These are phyloP conservation scores for Fomitopsis pinicola DNA, from an alignment of 1,284 basidiomycete genomes.

Conservation along the genomic window DNA sequence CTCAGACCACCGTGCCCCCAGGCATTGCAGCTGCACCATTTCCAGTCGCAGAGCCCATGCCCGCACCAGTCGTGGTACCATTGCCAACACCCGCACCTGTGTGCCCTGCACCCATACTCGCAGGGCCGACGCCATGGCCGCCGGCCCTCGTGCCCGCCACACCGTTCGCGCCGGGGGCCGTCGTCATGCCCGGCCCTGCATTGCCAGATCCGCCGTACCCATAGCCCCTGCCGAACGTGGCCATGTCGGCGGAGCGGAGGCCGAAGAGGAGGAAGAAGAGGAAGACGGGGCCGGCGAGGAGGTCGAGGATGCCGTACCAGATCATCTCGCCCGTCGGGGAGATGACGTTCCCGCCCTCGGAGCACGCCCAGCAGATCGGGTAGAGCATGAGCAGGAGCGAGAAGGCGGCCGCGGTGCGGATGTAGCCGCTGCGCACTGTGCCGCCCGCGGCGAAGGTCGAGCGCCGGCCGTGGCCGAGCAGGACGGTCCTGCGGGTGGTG, in stretches of 20 bases:
- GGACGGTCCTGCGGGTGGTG: slow-evolving; percentile 17
- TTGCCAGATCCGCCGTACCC: not conserved
- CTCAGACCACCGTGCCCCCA: not conserved
- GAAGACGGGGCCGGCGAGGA: slow-evolving; percentile 51
- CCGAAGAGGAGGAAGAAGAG: slow-evolving; percentile 28
- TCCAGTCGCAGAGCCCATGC: not conserved
- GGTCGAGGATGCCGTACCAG: slow-evolving; percentile 59
- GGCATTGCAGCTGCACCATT: not conserved
- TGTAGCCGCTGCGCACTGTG: slow-evolving; percentile 36
- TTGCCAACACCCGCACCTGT: not conserved
- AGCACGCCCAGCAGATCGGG: slow-evolving; percentile 42
- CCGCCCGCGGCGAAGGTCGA: slow-evolving; percentile 33
- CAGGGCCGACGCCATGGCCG: not conserved
- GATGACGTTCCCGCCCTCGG: slow-evolving; percentile 46
- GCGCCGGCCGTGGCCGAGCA: slow-evolving; percentile 26
- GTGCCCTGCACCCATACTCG: not conserved
- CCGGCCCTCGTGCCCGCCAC: not conserved
- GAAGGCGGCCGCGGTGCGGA: slow-evolving; percentile 36
- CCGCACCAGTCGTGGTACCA: slow-evolving; percentile 3
- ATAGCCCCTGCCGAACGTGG: slow-evolving; percentile 14
- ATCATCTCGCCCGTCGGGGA: slow-evolving; percentile 41
- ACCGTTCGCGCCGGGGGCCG: not conserved
- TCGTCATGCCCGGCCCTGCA: not conserved
- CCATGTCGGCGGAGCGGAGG: slow-evolving; percentile 23
- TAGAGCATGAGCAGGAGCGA: slow-evolving; percentile 50